These are phyloP conservation scores for Lipomyces mesembrius DNA, from an alignment of 805 yeast genomes.

Conservation along the genomic window DNA sequence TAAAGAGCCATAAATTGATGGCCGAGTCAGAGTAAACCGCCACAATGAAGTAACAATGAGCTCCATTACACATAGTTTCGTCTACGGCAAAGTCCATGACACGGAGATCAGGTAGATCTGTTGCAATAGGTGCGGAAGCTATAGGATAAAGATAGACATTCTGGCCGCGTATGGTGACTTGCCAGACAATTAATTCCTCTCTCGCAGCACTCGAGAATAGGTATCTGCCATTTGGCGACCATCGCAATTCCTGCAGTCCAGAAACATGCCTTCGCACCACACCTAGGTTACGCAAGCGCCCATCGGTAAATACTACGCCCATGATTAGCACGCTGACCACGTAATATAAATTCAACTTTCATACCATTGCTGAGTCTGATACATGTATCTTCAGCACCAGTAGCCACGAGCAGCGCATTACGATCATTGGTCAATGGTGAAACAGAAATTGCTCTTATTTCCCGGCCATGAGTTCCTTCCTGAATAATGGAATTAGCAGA, in stretches of 20 bases:
- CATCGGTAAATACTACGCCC: conserved; percentile 42
- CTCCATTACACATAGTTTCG: conserved; percentile 18
- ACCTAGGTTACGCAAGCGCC: conserved; percentile 57
- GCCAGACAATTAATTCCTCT: conserved; percentile 89
- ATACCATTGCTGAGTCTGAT: conserved; percentile 54
- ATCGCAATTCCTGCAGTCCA: conserved; percentile 78
- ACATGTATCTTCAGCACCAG: conserved; percentile 90
- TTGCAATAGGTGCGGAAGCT: conserved; percentile 60
- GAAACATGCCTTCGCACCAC: conserved; percentile 81
- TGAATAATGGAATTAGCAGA: conserved; percentile 43
- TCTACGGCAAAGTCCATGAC: conserved; percentile 79
- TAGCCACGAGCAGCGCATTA: conserved; percentile 54
- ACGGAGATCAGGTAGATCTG: conserved; percentile 76
- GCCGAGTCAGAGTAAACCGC: conserved; percentile 87
- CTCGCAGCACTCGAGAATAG: conserved; percentile 65
- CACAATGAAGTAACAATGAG: conserved; percentile 53
- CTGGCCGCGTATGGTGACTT: conserved; percentile 48
- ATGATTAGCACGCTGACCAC: conserved; percentile 42
- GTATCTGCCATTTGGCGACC: conserved; percentile 47
- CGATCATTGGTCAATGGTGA: conserved; percentile 46
- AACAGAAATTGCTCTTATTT: conserved; percentile 75
- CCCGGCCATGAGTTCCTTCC: conserved; percentile 89
- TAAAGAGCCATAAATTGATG: conserved; percentile 56
- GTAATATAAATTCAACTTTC: background rate
- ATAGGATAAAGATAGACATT: conserved; percentile 55